phyloP scores from a whole-genome alignment of 176 grass and related monocot species.

The Saccharum spontaneum region DNA sequence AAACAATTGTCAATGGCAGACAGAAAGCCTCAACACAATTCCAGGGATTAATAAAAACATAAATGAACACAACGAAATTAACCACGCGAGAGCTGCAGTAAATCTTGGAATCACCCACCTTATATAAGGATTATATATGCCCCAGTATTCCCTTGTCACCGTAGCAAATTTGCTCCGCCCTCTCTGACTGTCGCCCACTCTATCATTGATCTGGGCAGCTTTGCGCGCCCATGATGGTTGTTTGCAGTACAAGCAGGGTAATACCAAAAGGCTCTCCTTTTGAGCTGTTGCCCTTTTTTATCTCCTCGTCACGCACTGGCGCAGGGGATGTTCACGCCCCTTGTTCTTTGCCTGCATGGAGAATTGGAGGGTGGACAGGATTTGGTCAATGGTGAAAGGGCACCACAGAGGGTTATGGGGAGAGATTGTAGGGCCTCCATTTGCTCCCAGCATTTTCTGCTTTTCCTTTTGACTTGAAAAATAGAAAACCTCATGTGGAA shows the following conservation, averaged over 20 bases:
- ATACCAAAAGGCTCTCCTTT: conserved; percentile 45
- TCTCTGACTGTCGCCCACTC: not conserved
- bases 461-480: conserved; percentile 14
- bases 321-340: not conserved
- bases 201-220: conserved; percentile 38
- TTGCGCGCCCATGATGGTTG: conserved; percentile 31
- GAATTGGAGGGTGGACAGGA: conserved; percentile 36
- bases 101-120: conserved; percentile 26
- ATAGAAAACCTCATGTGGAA: not conserved
- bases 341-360: conserved; percentile 24
- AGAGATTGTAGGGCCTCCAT: conserved; percentile 37
- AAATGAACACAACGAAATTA: too few relatives aligned
- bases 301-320: not conserved
- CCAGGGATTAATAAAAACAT: not conserved
- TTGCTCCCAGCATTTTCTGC: conserved; percentile 32
- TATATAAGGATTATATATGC: not conserved
- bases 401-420: conserved; percentile 22
- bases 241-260: conserved; percentile 25
- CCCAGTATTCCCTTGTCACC: not conserved
- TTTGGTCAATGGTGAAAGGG: conserved; percentile 36
- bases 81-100: not conserved
- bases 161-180: not conserved
- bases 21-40: not conserved
- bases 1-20: not conserved
- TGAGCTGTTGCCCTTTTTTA: conserved; percentile 25